Evolutionary conservation across 78 protist genomes (phyloP).

Genomic region (Dictyostelium discoideum): dicty_2.7 NC_007091.3:2262501-2263000

Average conservation of each 20-base stretch:
- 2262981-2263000: not conserved
- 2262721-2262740: not conserved
- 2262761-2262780: no score
- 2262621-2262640: not conserved
- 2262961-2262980: not conserved
- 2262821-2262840: no score
- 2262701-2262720: not conserved
- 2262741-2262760: not conserved
- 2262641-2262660: not conserved
- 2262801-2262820: no score
- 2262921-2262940: no score
- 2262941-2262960: not conserved
- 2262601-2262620: not conserved
- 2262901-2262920: not conserved
- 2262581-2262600: not conserved
- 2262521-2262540: not conserved
- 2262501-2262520: not conserved
- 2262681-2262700: not conserved
- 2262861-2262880: not conserved
- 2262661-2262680: not conserved
- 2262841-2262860: no score
- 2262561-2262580: not conserved
- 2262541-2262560: not conserved
- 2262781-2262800: not conserved
- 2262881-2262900: not conserved